Evolutionary conservation across 495 filamentous ascomycete genomes (phyloP).

Genomic region (Aspergillus homomorphus): DNA sequence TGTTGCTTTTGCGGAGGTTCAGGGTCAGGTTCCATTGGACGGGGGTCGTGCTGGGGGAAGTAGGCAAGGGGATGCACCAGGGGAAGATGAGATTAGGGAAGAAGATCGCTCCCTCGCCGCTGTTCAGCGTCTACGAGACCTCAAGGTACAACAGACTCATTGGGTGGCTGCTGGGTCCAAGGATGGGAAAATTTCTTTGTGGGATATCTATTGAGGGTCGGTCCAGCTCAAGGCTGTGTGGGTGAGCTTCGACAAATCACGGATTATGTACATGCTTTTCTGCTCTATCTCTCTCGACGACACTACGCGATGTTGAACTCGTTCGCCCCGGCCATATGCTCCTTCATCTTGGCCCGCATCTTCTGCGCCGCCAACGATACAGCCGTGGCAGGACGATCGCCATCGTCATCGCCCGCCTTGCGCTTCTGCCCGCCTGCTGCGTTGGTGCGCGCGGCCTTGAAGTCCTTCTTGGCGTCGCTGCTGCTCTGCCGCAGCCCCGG

Average conservation of each 20-base stretch:
- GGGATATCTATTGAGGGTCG: constrained; percentile 83
- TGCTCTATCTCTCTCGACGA: not conserved
- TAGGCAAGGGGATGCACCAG: not conserved
- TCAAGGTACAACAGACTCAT: constrained; percentile 66
- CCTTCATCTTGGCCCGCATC: constrained; percentile 80
- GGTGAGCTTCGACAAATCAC: constrained; percentile 2
- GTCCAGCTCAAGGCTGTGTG: constrained; percentile 29
- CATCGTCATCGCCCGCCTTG: constrained; percentile 40
- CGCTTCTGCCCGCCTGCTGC: constrained; percentile 36
- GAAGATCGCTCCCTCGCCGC: constrained; percentile 32
- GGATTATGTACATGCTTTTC: not conserved
- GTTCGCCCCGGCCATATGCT: constrained; percentile 66
- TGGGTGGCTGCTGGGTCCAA: constrained; percentile 92
- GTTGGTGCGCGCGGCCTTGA: constrained; percentile 42
- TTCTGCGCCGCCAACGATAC: constrained; percentile 63
- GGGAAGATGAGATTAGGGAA: not conserved
- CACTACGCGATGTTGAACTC: constrained; percentile 86
- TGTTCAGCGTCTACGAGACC: constrained; percentile 61
- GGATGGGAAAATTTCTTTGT: constrained; percentile 93
- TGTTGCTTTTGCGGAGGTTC: constrained; percentile 65
- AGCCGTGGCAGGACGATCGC: constrained; percentile 36
- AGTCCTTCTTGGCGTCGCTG: constrained; percentile 47
- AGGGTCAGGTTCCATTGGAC: not conserved
- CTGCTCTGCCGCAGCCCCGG: constrained; percentile 52
- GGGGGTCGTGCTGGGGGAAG: not conserved